Evolutionary conservation across 805 yeast genomes (phyloP), one percentile per base, ranked within the genome.

Genomic region (Peterozyma xylosa): DNA sequence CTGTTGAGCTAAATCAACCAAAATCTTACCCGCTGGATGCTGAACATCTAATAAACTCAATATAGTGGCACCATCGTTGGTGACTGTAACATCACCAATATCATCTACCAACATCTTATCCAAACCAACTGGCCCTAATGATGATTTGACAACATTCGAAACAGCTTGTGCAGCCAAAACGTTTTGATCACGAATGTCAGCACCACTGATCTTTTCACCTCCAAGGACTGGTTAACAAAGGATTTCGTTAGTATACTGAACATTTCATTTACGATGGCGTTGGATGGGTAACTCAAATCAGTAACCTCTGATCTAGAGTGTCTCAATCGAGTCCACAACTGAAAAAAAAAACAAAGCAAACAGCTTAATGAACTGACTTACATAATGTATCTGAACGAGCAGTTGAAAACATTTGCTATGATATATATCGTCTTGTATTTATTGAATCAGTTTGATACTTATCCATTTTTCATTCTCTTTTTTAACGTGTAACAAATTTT

Each of bases 41-140:
- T 93, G 96, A 42, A 93, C 98, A 60, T 93, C 99, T 51, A 93
- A 71, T 42, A 95, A 67, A 9, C 88, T 76, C 50, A 93, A 71
- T 56, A 93, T 93, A 4, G 99, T 93, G 47, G 99, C 99, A 52
- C 99, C 99, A 65, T 93, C 99, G 66, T 93, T 93, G 38, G 99
- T 93, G 41, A 93, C 97, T 5, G 96, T 90, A 38, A 93, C 97
- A 66, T 95, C 99, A 50, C 99, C 99, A 66, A 93, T 95, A 58
- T 93, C 99, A 65, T 93, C 99, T 35, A 93, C 99, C 39, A 93
- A 74, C 96, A 93, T 93, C 70, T 93, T 93, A 68, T 93, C 99
- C 42, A 93, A 73, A 27, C 99, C 99, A 33, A 93, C 98, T 9
- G 99, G 99, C 4, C 99, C 99, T 45, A 93, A 70, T 1, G 98